These are phyloP conservation scores for Xylaria venustula DNA, from an alignment of 495 filamentous ascomycete genomes.

Conservation along the genomic window DNA sequence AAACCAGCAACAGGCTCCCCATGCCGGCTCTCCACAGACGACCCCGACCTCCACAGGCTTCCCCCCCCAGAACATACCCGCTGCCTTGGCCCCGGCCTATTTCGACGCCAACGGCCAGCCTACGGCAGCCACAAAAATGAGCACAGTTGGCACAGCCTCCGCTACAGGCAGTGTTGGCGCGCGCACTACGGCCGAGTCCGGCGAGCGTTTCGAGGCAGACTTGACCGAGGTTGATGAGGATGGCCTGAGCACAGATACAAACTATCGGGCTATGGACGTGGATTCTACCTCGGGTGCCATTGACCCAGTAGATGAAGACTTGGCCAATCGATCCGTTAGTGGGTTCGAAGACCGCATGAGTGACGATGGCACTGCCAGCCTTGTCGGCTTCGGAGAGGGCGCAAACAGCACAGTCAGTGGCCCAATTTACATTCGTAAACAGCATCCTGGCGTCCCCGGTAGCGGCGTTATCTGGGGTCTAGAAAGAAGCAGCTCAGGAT, in stretches of 20 bases:
- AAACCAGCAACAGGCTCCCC: constrained; percentile 31
- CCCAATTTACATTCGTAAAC: constrained; percentile 60
- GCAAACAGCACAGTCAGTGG: constrained; percentile 76
- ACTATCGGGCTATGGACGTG: constrained; percentile 39
- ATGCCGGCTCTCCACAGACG: constrained; percentile 26
- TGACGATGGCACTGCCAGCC: constrained; percentile 66
- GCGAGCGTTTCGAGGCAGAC: constrained; percentile 43
- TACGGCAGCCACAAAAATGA: constrained; percentile 60
- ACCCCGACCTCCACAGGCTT: constrained; percentile 31
- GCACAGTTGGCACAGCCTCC: constrained; percentile 83
- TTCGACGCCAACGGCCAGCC: constrained; percentile 68
- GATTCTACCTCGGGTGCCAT: constrained; percentile 36
- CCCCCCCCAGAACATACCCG: constrained; percentile 25
- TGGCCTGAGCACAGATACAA: constrained; percentile 50
- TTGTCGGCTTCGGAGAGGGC: constrained; percentile 87
- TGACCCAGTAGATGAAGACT: constrained; percentile 44
- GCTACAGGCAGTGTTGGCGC: constrained; percentile 66
- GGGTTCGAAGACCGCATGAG: constrained; percentile 70
- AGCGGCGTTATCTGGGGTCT: constrained; percentile 30
- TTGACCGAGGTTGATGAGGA: constrained; percentile 43
- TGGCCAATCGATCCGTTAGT: constrained; percentile 54
- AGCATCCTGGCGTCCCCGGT: constrained; percentile 26
- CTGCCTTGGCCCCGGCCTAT: constrained; percentile 54
- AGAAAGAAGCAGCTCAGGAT: constrained; percentile 43
- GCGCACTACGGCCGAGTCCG: constrained; percentile 58